Evolutionary conservation across 345 rosid species (phyloP), one percentile per base, ranked within the genome.

Genomic region (Euphorbia lathyris): DNA sequence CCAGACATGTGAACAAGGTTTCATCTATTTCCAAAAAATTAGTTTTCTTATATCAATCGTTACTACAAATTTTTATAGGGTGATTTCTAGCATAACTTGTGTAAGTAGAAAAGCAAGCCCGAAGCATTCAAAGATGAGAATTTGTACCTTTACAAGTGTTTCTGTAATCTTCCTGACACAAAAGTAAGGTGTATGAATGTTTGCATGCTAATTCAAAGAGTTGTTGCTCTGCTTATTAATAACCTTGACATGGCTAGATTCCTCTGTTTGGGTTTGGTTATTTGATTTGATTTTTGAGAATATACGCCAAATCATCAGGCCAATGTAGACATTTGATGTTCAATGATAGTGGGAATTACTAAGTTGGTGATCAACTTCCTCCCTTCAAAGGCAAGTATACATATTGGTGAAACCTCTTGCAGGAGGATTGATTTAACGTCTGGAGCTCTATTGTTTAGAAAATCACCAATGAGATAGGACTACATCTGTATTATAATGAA

Each of bases 1-100:
- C 59, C 81, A 72, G 69, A 75, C 70, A 66, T 72, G 79, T 62
- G 81, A 63, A 72, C 74, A 80, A 89, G 97, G 98, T 93, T 74
- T 59, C 25, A 40, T 71, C n/a, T 19, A 8, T 76, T 23, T 48
- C n/a, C n/a, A 6, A n/a, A 30, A 43, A 43, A 36, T 27, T 5
- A 19, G 3, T 56, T 63, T 13, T 34, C 27, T 68, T 17, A 22
- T 23, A 7, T 34, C 26, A 11, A 42, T 57, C 16, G n/a, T 66
- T 58, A 27, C 56, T 0, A 0, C 58, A 11, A 40, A 47, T 30
- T 42, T 45, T 32, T 55, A 64, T 20, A 51, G 25, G 34, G 29
- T 40, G 62, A 43, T 27, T 73, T 22, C 40, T 25, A 48, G 67
- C 38, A 43, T 29, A 63, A 23, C 64, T 58, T 42, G 17, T 65